Conservation (phyloP, 2,329 filamentous ascomycete genomes). For the Meredithiella fracta region DNA sequence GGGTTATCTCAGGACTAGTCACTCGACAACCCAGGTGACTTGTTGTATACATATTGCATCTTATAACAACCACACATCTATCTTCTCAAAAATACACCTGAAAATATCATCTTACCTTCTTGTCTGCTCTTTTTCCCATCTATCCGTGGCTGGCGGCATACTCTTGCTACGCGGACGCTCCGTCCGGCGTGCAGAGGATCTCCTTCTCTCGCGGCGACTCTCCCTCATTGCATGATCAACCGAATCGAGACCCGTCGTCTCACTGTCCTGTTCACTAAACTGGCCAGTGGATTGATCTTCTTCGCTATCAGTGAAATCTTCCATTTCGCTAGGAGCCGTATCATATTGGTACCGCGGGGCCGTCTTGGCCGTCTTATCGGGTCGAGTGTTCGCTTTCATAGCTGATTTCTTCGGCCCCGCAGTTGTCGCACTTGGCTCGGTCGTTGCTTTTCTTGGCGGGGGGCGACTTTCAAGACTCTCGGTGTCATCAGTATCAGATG, state of each 20-base stretch:
- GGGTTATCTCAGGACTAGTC: too few species aligned
- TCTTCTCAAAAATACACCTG: too few species aligned
- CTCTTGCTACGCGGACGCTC: conserved; percentile 8
- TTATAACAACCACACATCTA: too few species aligned
- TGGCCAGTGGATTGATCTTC: neutral
- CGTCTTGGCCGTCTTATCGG: neutral
- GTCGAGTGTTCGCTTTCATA: neutral
- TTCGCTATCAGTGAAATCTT: neutral
- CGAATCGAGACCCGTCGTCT: conserved; percentile 5
- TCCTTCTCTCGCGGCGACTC: conserved; percentile 1
- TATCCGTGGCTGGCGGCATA: neutral
- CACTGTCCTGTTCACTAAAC: conserved; percentile 8
- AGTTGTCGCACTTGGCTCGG: neutral
- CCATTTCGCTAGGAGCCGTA: conserved; percentile 9
- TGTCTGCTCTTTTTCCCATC: neutral
- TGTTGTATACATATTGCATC: too few species aligned
- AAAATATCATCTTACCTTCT: neutral
- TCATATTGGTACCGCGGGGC: conserved; percentile 3
- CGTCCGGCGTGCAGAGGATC: conserved; percentile 5
- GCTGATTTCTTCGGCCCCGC: neutral
- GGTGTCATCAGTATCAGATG: conserved; percentile 4
- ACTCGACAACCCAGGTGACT: too few species aligned
- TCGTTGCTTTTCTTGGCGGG: neutral
- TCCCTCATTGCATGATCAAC: conserved; percentile 3
- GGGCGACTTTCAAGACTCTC: neutral